These are phyloP conservation scores for Senna siamea DNA, from an alignment of 306 rosid species.

Conservation along the genomic window DNA sequence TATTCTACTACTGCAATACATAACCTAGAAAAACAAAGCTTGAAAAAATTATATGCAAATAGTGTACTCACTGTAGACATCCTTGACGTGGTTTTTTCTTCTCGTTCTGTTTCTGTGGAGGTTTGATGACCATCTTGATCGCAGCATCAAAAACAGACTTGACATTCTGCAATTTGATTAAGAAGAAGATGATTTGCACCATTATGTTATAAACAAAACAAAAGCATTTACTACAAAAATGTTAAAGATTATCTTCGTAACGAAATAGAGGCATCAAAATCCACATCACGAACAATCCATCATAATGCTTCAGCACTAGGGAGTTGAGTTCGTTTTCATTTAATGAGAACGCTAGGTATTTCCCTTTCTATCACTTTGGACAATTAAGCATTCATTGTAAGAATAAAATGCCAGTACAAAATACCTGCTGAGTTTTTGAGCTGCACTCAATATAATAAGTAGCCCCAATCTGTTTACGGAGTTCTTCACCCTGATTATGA, in stretches of 20 bases:
- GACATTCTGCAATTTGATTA: constrained; percentile 61
- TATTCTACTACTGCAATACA: not conserved
- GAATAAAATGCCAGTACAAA: constrained; percentile 15
- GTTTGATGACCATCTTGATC: constrained; percentile 74
- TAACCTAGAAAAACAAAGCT: not conserved
- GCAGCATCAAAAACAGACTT: constrained; percentile 74
- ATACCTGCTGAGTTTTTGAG: constrained; percentile 92
- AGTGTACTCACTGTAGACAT: constrained; percentile 59
- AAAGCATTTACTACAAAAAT: not conserved
- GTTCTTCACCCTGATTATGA: constrained; percentile 75
- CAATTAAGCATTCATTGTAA: not conserved
- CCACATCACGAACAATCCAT: constrained; percentile 10
- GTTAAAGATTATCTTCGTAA: not conserved
- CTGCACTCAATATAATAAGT: constrained; percentile 80
- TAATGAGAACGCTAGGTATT: not conserved
- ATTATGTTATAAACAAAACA: constrained; percentile 10
- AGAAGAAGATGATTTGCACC: constrained; percentile 16
- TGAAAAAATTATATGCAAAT: not conserved
- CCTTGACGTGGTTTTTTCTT: constrained; percentile 58
- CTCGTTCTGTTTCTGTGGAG: constrained; percentile 66
- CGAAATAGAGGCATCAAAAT: not conserved
- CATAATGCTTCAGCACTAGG: constrained; percentile 21
- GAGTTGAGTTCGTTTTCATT: constrained; percentile 18
- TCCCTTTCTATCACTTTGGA: not conserved
- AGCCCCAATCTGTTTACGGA: constrained; percentile 80